Evolutionary conservation across 257 asterid species (phyloP).

Genomic region (Solanum appendiculatum): DNA sequence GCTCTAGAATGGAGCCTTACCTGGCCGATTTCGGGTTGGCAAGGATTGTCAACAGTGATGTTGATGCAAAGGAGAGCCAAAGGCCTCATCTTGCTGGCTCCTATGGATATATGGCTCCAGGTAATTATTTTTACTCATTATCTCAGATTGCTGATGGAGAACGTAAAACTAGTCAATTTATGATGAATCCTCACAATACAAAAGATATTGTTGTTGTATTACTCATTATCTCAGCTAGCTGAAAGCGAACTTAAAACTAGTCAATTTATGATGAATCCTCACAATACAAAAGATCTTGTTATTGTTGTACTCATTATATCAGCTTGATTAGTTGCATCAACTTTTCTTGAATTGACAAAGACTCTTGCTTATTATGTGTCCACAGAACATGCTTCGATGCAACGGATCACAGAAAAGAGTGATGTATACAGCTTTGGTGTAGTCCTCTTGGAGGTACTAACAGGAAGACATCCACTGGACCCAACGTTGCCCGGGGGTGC

Average conservation of each 20-base stretch:
- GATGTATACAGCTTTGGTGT: constrained; percentile 91
- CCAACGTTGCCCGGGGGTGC: constrained; percentile 82
- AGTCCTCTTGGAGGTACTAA: constrained; percentile 74
- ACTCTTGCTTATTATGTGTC: not conserved
- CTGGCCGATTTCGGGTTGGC: constrained; percentile 95
- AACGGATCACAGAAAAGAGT: constrained; percentile 67
- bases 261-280: not conserved
- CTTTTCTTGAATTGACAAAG: constrained; percentile 1
- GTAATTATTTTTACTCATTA: constrained; percentile 19
- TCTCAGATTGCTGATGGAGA: not conserved
- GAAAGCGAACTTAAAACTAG: not conserved
- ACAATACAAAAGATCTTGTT: not conserved
- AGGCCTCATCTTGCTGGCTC: constrained; percentile 91
- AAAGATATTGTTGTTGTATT: not conserved
- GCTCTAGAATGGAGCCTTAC: constrained; percentile 69
- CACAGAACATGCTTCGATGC: constrained; percentile 83
- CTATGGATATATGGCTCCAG: constrained; percentile 99
- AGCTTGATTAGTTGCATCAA: not conserved
- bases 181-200: not conserved
- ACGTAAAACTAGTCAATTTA: not conserved
- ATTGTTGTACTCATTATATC: not conserved
- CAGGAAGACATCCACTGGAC: constrained; percentile 94
- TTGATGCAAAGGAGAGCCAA: constrained; percentile 36
- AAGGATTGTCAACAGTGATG: constrained; percentile 33
- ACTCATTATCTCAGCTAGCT: not conserved